Evolutionary conservation across 1,284 basidiomycete genomes (phyloP).

Genomic region (Rhizopogon parksii): DNA sequence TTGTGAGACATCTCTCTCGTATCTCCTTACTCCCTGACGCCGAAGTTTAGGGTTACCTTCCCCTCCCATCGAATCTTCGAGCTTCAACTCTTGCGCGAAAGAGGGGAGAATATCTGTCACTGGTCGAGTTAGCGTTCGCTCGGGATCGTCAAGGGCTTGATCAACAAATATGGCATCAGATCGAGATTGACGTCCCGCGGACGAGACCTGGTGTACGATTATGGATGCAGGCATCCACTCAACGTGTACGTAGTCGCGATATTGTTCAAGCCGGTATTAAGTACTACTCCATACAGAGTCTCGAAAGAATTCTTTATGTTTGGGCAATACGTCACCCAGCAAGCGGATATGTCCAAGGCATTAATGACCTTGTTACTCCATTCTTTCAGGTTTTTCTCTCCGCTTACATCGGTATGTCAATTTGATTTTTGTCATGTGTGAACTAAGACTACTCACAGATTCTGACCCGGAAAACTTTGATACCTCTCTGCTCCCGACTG

Average conservation of each 20-base stretch:
- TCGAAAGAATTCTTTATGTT: constrained; percentile 92
- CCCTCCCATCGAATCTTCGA: constrained; percentile 76
- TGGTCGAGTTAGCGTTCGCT: constrained; percentile 90
- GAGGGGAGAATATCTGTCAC: constrained; percentile 84
- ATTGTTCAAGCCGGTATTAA: constrained; percentile 5
- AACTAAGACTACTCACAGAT: constrained; percentile 38
- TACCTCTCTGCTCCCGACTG: constrained; percentile 62
- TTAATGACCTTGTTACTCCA: constrained; percentile 93
- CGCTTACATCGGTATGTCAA: constrained; percentile 74
- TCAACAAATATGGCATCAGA: constrained; percentile 97
- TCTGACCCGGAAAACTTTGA: constrained; percentile 86
- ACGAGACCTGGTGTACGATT: constrained; percentile 86
- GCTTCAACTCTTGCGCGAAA: constrained; percentile 78
- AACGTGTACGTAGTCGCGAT: constrained; percentile 52
- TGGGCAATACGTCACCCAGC: constrained; percentile 98
- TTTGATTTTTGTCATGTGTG: constrained; percentile 7
- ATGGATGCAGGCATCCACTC: constrained; percentile 85
- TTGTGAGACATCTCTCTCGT: constrained; percentile 46
- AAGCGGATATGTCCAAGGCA: constrained; percentile 94
- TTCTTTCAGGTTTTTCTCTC: constrained; percentile 94
- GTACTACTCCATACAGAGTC: constrained; percentile 46
- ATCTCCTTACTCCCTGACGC: constrained; percentile 7
- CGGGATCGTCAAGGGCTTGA: constrained; percentile 78
- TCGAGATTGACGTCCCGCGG: constrained; percentile 92
- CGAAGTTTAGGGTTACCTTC: constrained; percentile 78